Conservation (phyloP, 352 stramenopile species). For the Pythium aphanidermatum region DNA sequence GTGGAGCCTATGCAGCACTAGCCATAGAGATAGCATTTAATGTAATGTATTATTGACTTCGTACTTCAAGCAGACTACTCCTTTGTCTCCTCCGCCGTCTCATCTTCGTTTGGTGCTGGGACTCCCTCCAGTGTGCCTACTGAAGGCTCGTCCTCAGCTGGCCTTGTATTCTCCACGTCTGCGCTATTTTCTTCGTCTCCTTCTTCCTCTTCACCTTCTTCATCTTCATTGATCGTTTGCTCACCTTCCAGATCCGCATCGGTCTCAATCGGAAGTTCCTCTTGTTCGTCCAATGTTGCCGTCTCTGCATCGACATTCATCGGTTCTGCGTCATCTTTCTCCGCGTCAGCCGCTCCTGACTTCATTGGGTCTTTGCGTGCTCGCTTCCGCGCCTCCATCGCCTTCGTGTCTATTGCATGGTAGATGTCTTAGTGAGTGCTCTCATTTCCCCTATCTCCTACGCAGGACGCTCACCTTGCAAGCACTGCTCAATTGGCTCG, state of each 20-base stretch:
- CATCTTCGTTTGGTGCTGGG: neutral
- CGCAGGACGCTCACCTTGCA: constrained; percentile 43
- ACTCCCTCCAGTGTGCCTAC: too few relatives aligned
- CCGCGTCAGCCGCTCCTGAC: neutral
- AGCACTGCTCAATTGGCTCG: constrained; percentile 53
- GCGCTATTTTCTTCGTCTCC: constrained; percentile 20
- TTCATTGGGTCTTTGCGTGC: constrained; percentile 19
- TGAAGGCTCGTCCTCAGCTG: neutral
- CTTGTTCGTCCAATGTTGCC: neutral
- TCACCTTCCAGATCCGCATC: constrained; percentile 22
- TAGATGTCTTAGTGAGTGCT: too few relatives aligned
- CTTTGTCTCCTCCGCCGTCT: constrained; percentile 25
- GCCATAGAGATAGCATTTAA: too few relatives aligned
- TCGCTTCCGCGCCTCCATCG: constrained; percentile 25
- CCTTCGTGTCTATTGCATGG: constrained; percentile 63
- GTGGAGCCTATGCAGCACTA: constrained; percentile 56
- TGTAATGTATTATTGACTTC: too few relatives aligned
- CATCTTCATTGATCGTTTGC: constrained; percentile 27
- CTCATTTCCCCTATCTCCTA: too few relatives aligned
- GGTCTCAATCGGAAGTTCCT: constrained; percentile 12
- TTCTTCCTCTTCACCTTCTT: constrained; percentile 17
- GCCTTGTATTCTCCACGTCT: constrained; percentile 8
- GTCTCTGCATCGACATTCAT: neutral
- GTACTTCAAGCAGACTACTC: constrained; percentile 5
- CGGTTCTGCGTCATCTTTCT: neutral